Base-by-base conservation (phyloP, 2,329 filamentous ascomycete genomes). In the Pseudocercospora pini-densiflorae region DNA sequence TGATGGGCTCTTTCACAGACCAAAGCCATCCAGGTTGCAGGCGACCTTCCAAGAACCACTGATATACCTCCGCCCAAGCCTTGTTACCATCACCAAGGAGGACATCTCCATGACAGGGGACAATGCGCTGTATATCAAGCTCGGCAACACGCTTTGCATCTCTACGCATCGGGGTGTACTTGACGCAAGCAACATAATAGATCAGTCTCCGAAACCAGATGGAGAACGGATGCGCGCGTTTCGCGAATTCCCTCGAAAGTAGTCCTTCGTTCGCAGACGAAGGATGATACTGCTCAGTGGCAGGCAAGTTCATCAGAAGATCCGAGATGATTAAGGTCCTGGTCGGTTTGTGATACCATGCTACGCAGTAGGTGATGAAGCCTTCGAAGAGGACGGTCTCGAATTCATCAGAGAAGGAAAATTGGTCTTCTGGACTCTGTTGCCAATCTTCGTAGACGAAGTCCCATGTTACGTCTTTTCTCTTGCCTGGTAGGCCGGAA, bases 281-380 rank as follows among this genome's bases (percentile, higher is more conserved):
- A 7, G 64, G 45, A 9, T 59, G 4, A 24, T 64, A 62, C 51
- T 64, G 61, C 31, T 68, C 67, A 8, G 59, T 62, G 19, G 57
- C 61, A 29, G 63, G 67, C 24, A 68, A 21, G 8, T 68, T 68
- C 67, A 68, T 68, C 27, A 68, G 31, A 5, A 68, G 27, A 36
- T 68, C 67, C 5, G 61, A 64, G 5, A 64, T 58, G 23, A 68
- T 59, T 7, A 68, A 47, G 6, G 67, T 68, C 19, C 59, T 64
- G 40, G 61, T 68, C 24, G 63, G 58, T 54, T 64, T 68, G 27
- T 68, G 67, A 58, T 66, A 66, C 67, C 67, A 68, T 21, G 67
- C 67, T 23, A 65, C 57, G 10, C 60, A 62, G 27, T 68, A 62
- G 24, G 67, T 68, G 64, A 66, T 68, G 67, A 68, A 68, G 33